Evolutionary conservation across 2,329 filamentous ascomycete genomes (phyloP).

Genomic region (Alternaria arbusti): DNA sequence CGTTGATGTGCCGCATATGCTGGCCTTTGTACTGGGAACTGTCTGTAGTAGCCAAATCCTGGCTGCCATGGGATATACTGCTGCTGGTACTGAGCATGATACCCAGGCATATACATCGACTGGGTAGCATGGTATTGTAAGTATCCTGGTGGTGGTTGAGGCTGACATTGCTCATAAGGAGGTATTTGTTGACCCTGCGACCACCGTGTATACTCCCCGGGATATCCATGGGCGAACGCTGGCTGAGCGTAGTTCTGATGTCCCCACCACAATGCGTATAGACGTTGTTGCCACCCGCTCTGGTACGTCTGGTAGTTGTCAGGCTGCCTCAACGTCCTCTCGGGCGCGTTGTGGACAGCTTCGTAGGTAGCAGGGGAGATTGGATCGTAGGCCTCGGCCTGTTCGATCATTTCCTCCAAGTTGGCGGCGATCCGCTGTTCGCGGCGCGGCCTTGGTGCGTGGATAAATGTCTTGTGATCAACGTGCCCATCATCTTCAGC

Average conservation of each 20-base stretch:
- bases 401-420: not conserved
- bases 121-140: not conserved
- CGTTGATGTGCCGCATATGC: not conserved
- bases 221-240: not conserved
- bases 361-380: rapidly evolving
- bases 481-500: not conserved
- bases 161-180: not conserved
- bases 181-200: not conserved
- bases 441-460: not conserved
- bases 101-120: not conserved
- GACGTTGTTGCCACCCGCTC: not conserved
- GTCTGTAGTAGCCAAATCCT: not conserved
- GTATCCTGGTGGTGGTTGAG: not conserved
- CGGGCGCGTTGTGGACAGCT: not conserved
- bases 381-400: too few species aligned
- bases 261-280: not conserved
- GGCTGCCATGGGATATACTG: not conserved
- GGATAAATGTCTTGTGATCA: not conserved
- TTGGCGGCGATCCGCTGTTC: not conserved
- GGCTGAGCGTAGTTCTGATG: not conserved
- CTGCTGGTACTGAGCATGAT: not conserved
- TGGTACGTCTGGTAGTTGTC: not conserved
- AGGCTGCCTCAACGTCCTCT: rapidly evolving
- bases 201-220: not conserved
- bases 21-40: not conserved